Conservation (phyloP, 2,329 filamentous ascomycete genomes). For the Teratosphaeria gauchensis region DNA sequence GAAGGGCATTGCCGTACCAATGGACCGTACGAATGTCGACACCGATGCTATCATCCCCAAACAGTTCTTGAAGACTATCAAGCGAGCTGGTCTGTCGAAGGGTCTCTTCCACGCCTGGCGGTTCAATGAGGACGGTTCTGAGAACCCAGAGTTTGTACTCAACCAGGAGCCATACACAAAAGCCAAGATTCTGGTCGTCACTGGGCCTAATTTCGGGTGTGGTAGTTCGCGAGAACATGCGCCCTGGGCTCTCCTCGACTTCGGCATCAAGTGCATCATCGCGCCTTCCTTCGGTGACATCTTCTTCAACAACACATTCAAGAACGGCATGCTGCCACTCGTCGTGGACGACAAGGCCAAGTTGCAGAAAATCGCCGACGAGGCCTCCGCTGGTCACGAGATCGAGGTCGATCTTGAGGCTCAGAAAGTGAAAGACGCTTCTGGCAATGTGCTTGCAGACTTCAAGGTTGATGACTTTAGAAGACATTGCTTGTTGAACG, state of each 20-base stretch:
- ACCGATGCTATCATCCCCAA: constrained; percentile 99
- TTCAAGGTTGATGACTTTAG: constrained; percentile 91
- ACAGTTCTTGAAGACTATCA: constrained; percentile 98
- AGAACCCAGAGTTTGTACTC: constrained; percentile 75
- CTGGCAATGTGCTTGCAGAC: constrained; percentile 61
- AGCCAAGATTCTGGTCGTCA: constrained; percentile 83
- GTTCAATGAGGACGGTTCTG: constrained; percentile 57
- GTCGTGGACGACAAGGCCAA: constrained; percentile 57
- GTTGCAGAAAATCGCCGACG: constrained; percentile 61
- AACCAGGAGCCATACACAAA: constrained; percentile 80
- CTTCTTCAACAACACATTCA: constrained; percentile 99
- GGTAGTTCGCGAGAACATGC: constrained; percentile 90
- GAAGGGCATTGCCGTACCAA: constrained; percentile 76
- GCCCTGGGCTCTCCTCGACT: constrained; percentile 92
- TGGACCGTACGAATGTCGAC: constrained; percentile 86
- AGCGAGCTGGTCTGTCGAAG: constrained; percentile 82
- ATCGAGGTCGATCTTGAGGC: constrained; percentile 82
- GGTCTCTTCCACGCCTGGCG: constrained; percentile 83
- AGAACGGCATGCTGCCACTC: constrained; percentile 97
- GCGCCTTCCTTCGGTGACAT: constrained; percentile 84
- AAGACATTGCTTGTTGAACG: constrained; percentile 88
- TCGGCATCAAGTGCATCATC: constrained; percentile 89
- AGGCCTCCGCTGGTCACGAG: constrained; percentile 71
- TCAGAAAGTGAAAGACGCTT: constrained; percentile 68
- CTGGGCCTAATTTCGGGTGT: constrained; percentile 90